Conservation (phyloP, 768 basidiomycete species). For the Trametopsis cervina region DNA sequence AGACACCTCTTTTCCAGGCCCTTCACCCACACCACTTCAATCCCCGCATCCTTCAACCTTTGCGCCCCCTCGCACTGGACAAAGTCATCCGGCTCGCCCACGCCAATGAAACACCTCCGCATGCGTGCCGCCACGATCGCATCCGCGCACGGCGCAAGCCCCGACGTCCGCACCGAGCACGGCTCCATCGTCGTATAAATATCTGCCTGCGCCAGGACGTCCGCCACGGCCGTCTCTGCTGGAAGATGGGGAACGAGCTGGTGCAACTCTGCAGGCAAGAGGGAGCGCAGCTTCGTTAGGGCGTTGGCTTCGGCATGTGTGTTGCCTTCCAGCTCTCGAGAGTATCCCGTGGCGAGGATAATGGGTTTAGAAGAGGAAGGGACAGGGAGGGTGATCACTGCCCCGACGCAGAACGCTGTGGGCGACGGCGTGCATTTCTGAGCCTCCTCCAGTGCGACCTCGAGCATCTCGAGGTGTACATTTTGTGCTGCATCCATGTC, state of each 20-base stretch:
- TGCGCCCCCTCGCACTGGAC: slow-evolving; percentile 86
- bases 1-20: slow-evolving; percentile 80
- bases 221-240: slow-evolving; percentile 28
- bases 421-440: slow-evolving; percentile 58
- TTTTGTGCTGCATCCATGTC: slow-evolving; percentile 5
- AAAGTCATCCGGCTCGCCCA: slow-evolving; percentile 89
- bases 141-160: slow-evolving; percentile 79
- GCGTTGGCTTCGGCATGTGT: slow-evolving; percentile 98
- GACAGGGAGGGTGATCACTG: slow-evolving; percentile 52
- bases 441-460: slow-evolving; percentile 65
- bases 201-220: slow-evolving; percentile 54
- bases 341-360: slow-evolving; percentile 75
- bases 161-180: slow-evolving; percentile 85
- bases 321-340: slow-evolving; percentile 87
- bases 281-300: slow-evolving; percentile 55
- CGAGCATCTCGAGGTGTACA: slow-evolving; percentile 41
- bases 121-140: slow-evolving; percentile 70
- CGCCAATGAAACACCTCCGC: slow-evolving; percentile 79
- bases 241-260: slow-evolving; percentile 38
- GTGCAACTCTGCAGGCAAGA: slow-evolving; percentile 32
- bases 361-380: slow-evolving; percentile 36
- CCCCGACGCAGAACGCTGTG: slow-evolving; percentile 91
- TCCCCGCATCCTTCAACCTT: slow-evolving; percentile 60
- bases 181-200: slow-evolving; percentile 97
- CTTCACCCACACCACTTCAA: slow-evolving; percentile 68